Base-by-base conservation (phyloP, 2,329 filamentous ascomycete species). In the Ilyonectria destructans region DNA sequence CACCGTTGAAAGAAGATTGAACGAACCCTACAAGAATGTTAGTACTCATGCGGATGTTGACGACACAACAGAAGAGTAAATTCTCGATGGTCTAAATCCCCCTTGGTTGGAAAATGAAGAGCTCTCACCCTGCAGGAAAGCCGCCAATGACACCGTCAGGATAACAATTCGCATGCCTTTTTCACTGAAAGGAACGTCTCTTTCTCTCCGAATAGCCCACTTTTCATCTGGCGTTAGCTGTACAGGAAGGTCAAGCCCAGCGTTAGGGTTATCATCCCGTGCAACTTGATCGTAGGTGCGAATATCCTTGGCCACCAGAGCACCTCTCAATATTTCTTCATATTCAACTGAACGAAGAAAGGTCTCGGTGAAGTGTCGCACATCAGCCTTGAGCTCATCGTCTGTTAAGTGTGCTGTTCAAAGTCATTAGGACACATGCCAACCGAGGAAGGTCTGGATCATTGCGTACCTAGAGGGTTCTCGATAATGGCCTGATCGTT, bases 1-100 rank as follows among this genome's bases (percentile, higher is more conserved):
- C 81, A 12, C 81, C 81, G 65, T 84, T 84, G 67, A 85, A 80
- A 6, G 82, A 84, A 0, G 81, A 82, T 65, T 85, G 83, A 2
- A 85, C 82, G 45, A 83, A 83, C 5, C 83, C 82, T 76, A 26
- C 33, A n/a, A n/a, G 19, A 2, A 19, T 21, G n/a, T 17, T 21
- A 31, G 7, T n/a, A 23, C 37, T 2, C 17, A 8, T 45, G 4
- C 8, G 7, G 4, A 4, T 6, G 19, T 6, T 3, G 19, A 13
- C 8, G 23, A 9, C 10, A 5, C 21, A 37, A 4, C n/a, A 2
- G 7, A 35, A 43, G 21, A 23, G 21, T 23, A 23, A 23, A 23
- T 23, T 23, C 21, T 23, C 21, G 21, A 23, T 23, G 21, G 21
- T 23, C 21, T 23, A 4, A 23, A 23, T 23, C 21, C 2, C 21